Evolutionary conservation across 306 rosid species (phyloP).

Genomic region (Cucurbita argyrosperma): DNA sequence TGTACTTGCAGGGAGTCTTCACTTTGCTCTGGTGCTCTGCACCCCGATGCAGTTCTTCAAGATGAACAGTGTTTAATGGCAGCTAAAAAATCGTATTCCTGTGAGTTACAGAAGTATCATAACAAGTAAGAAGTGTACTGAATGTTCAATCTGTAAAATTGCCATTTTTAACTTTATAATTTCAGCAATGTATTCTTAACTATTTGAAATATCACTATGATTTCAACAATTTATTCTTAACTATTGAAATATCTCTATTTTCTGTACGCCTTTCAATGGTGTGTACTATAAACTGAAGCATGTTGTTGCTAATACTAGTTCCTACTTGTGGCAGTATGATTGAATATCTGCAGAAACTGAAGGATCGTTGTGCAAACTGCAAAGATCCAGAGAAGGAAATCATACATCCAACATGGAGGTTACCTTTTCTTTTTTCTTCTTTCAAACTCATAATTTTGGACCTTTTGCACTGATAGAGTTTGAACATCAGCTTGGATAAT

Average conservation of each 20-base stretch:
- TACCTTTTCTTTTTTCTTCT: background rate
- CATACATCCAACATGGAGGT: conserved; percentile 59
- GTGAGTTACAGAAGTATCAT: conserved; percentile 64
- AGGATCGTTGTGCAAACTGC: conserved; percentile 53
- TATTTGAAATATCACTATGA: background rate
- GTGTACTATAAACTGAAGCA: background rate
- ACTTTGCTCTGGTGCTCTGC: conserved; percentile 71
- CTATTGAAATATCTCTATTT: background rate
- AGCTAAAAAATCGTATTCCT: conserved; percentile 46
- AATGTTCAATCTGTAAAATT: conserved; percentile 1
- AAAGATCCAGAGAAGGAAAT: conserved; percentile 68
- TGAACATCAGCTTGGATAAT: background rate
- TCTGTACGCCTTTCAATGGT: background rate
- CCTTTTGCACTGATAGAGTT: background rate
- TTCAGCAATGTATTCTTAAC: background rate
- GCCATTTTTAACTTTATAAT: background rate
- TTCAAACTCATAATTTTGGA: background rate
- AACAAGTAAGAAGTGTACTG: conserved; percentile 39
- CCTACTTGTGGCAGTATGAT: conserved; percentile 60
- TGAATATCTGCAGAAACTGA: conserved; percentile 44
- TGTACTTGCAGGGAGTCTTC: conserved; percentile 67
- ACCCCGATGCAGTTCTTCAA: conserved; percentile 60
- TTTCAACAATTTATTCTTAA: background rate
- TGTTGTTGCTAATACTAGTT: conserved; percentile 1
- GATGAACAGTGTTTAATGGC: conserved; percentile 36